Conservation (phyloP, 139 green algal species). For the Penium margaritaceum region DNA sequence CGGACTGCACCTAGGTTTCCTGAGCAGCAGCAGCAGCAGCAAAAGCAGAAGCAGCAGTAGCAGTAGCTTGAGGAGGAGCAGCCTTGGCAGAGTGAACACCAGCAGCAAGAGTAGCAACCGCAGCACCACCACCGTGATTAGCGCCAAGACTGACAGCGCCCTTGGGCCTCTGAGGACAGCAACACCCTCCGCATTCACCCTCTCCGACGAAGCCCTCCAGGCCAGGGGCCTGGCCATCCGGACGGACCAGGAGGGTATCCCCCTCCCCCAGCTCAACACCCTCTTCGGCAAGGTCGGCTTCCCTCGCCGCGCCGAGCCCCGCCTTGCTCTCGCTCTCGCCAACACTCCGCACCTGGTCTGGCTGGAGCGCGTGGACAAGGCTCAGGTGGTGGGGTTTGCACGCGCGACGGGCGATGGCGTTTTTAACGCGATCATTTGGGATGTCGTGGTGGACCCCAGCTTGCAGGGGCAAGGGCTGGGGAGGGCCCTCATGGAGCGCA, state of each 20-base stretch:
- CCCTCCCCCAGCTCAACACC: conserved; percentile 21
- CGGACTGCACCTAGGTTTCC: no score
- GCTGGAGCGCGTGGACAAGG: not conserved
- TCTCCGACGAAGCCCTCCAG: conserved; percentile 8
- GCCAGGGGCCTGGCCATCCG: not conserved
- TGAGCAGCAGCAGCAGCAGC: no score
- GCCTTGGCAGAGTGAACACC: no score
- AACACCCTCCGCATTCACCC: no score
- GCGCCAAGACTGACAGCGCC: no score
- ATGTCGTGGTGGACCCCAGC: conserved; percentile 34
- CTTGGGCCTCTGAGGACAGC: no score
- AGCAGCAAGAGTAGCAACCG: no score
- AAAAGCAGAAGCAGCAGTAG: no score
- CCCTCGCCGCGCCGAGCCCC: conserved; percentile 2
- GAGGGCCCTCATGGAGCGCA: conserved; percentile 28
- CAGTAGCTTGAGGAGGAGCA: no score
- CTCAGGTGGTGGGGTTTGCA: conserved; percentile 23
- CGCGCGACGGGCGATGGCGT: conserved; percentile 29
- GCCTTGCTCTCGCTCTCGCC: no score
- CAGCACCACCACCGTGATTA: no score
- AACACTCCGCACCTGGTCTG: no score
- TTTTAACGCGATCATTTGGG: conserved; percentile 39
- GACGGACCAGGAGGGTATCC: not conserved
- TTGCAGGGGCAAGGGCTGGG: conserved; percentile 25
- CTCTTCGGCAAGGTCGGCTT: conserved; percentile 34